A percentile compares a stretch with the other conserved stretches of the same genome.
Evolutionary conservation across 257 asterid species (phyloP).

Genomic region (Solanum tarijense): DNA sequence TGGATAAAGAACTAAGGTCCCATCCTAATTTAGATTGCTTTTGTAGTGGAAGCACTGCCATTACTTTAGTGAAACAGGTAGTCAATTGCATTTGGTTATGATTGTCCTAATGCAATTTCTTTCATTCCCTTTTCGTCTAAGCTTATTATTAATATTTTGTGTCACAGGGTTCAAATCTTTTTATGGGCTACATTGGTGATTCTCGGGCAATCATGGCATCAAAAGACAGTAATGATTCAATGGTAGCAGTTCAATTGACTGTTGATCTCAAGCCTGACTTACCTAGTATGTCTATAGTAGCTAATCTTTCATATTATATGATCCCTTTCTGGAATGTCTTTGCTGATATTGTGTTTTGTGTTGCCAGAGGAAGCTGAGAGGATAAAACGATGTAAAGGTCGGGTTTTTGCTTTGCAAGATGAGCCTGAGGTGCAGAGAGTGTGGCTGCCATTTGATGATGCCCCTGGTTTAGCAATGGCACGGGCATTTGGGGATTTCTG

Average conservation of each 20-base stretch:
- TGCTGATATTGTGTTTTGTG: not conserved
- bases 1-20: conserved; percentile 91
- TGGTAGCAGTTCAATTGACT: conserved; percentile 84
- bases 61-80: conserved; percentile 82
- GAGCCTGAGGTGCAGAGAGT: conserved; percentile 98
- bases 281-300: conserved; percentile 44
- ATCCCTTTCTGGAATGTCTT: not conserved
- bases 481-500: conserved; percentile 98
- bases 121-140: not conserved
- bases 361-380: conserved; percentile 90
- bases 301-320: not conserved
- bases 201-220: conserved; percentile 93
- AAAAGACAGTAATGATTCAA: conserved; percentile 56
- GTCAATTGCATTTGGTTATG: not conserved
- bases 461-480: conserved; percentile 99
- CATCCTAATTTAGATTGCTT: conserved; percentile 90
- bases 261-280: conserved; percentile 95
- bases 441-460: conserved; percentile 96
- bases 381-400: conserved; percentile 86
- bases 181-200: conserved; percentile 88
- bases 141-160: not conserved
- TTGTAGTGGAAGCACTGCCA: conserved; percentile 99
- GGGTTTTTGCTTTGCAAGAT: conserved; percentile 94
- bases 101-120: not conserved
- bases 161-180: conserved; percentile 70